Evolutionary conservation across 352 stramenopile species (phyloP).

Genomic region (Globisporangium sylvaticum): DNA sequence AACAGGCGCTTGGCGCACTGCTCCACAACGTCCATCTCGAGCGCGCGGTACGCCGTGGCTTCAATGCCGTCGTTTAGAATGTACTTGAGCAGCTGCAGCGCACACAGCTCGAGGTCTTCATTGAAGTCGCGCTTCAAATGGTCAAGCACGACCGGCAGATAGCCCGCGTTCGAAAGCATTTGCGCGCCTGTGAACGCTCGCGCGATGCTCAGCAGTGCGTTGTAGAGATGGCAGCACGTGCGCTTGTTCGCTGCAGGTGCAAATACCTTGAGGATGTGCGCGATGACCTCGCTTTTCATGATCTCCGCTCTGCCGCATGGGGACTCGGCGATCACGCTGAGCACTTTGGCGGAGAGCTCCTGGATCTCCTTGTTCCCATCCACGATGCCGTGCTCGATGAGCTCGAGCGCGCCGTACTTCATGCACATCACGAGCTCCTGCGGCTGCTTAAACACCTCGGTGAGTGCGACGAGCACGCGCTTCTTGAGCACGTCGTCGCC

Average conservation of each 20-base stretch:
- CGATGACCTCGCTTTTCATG: conserved; percentile 33
- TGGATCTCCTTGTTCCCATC: conserved; percentile 36
- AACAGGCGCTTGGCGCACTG: conserved; percentile 42
- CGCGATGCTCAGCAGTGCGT: conserved; percentile 40
- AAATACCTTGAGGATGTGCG: conserved; percentile 47
- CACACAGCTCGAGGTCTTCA: conserved; percentile 36
- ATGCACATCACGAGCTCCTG: conserved; percentile 61
- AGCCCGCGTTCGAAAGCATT: conserved; percentile 40
- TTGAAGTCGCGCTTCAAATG: conserved; percentile 37
- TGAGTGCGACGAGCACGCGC: conserved; percentile 45
- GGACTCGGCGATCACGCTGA: conserved; percentile 54
- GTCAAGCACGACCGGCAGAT: conserved; percentile 44
- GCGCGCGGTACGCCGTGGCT: conserved; percentile 36
- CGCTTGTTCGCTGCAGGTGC: conserved; percentile 19
- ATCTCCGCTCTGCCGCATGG: conserved; percentile 35
- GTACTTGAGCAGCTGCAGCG: conserved; percentile 57
- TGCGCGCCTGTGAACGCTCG: conserved; percentile 43
- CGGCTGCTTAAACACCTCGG: conserved; percentile 51
- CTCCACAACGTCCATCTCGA: conserved; percentile 51
- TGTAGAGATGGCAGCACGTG: conserved; percentile 46
- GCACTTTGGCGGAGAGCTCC: conserved; percentile 42
- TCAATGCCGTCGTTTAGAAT: conserved; percentile 63
- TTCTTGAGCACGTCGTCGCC: conserved; percentile 44
- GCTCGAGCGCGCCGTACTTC: conserved; percentile 50
- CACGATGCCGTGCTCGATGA: conserved; percentile 42